Percentiles rank a stretch among this genome's conserved stretches.
Conservation (phyloP, 495 filamentous ascomycete genomes). For the Cercophora scortea region DNA sequence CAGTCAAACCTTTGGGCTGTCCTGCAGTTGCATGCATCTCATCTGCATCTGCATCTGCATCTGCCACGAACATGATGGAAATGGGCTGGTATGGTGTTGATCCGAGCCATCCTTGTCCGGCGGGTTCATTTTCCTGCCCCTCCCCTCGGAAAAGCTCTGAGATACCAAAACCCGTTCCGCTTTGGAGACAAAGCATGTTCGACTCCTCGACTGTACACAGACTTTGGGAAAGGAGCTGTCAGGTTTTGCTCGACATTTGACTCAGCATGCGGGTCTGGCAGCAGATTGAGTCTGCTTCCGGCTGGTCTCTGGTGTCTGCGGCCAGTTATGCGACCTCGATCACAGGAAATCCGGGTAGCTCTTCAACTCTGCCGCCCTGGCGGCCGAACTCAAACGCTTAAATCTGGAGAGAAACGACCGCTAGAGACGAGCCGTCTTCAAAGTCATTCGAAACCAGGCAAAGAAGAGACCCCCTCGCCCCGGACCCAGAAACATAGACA, state of each 20-base stretch:
- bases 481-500: no score
- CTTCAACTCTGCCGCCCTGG: neutral
- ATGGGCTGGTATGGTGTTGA: conserved; percentile 11
- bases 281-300: neutral
- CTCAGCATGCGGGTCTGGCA: neutral
- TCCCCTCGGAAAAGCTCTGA: no score
- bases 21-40: conserved; percentile 15
- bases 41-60: no score
- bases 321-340: conserved; percentile 18
- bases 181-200: neutral
- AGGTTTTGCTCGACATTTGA: no score
- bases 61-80: neutral
- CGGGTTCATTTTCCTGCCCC: neutral
- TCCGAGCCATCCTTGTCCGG: conserved; percentile 12
- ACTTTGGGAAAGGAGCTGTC: no score
- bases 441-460: no score
- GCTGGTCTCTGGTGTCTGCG: conserved; percentile 10
- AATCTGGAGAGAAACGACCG: neutral
- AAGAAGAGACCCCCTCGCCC: no score
- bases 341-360: neutral
- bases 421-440: no score
- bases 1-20: conserved; percentile 13
- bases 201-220: no score
- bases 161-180: neutral
- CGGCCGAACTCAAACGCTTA: neutral